Evolutionary conservation across 1,284 basidiomycete species (phyloP).

Genomic region (Melanopsichium pennsylvanicum): DNA sequence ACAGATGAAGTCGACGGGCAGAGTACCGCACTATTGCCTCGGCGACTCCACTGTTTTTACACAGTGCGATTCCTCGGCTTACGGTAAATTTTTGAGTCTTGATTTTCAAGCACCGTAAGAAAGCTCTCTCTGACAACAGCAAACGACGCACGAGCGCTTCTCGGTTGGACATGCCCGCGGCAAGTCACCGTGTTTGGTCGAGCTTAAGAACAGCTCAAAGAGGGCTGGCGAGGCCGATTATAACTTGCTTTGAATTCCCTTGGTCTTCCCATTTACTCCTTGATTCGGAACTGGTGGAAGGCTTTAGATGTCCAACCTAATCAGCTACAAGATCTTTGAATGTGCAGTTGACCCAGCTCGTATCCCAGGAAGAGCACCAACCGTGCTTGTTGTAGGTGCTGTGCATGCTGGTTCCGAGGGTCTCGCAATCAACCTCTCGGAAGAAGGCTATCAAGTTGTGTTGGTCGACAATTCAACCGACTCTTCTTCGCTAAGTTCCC

Average conservation of each 20-base stretch:
- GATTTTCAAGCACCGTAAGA: no score
- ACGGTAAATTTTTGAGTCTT: no score
- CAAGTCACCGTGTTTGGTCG: slow-evolving; percentile 1
- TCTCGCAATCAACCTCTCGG: slow-evolving; percentile 23
- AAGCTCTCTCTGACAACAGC: no score
- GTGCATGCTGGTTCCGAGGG: slow-evolving; percentile 19
- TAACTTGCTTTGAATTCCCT: not conserved
- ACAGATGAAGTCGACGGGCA: no score
- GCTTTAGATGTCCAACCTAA: slow-evolving; percentile 1
- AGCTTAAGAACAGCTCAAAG: not conserved
- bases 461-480: slow-evolving; percentile 10
- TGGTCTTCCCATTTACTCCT: not conserved
- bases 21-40: no score
- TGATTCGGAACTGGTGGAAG: not conserved
- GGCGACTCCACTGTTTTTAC: no score
- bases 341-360: slow-evolving; percentile 11
- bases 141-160: no score
- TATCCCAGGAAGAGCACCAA: slow-evolving; percentile 20
- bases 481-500: slow-evolving; percentile 10
- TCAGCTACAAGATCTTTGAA: slow-evolving; percentile 10
- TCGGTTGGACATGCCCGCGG: slow-evolving; percentile 4
- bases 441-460: slow-evolving; percentile 37
- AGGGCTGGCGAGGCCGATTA: no score
- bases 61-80: no score
- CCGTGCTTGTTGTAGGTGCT: slow-evolving; percentile 10